Base-by-base conservation (phyloP, 768 basidiomycete species). In the Kwoniella europaea region DNA sequence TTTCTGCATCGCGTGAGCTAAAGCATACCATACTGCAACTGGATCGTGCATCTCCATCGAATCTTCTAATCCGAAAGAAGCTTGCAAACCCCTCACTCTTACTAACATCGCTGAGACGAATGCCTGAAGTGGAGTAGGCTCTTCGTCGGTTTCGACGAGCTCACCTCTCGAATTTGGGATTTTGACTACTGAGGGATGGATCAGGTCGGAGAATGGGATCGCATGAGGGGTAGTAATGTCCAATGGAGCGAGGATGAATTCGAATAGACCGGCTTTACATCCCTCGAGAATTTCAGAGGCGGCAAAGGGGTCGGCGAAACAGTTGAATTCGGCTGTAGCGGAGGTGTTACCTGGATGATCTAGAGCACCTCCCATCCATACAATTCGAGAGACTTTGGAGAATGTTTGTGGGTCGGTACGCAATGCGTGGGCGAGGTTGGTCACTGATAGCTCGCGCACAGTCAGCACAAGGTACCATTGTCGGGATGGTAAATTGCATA, bases 341-440 rank as follows among this genome's bases (percentile, higher is more conserved):
- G 86, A 88, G 0, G 90, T 91, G 75, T 96, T 98, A 2, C 94
- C 94, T 0, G 94, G 93, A 42, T 93, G 91, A 73, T 95, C 93
- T 24, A 98, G 82, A 2, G 93, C 91, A 15, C 93, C 94, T n/a
- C 94, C 94, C 93, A 98, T 96, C 81, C 89, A 90, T 22, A 94
- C 84, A 9, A 98, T 85, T n/a, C 90, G 87, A 4, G 90, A 67
- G 29, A 85, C 83, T 1, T 88, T 88, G 9, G 84, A 83, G 41
- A 94, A 85, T 12, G 87, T 84, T 44, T 85, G 79, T 10, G 87
- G 86, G 73, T 92, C 87, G 54, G 85, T 75, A 7, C 86, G 87
- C 80, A 92, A 84, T 69, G 91, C 85, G 43, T 85, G 84, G 1
- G 92, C 92, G 42, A 98, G 86, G 76, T 91, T 93, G 12, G 93